Evolutionary conservation across 2,329 filamentous ascomycete species (phyloP), one percentile per base, ranked within the genome.

Genomic region (Cytospora leucostoma): DNA sequence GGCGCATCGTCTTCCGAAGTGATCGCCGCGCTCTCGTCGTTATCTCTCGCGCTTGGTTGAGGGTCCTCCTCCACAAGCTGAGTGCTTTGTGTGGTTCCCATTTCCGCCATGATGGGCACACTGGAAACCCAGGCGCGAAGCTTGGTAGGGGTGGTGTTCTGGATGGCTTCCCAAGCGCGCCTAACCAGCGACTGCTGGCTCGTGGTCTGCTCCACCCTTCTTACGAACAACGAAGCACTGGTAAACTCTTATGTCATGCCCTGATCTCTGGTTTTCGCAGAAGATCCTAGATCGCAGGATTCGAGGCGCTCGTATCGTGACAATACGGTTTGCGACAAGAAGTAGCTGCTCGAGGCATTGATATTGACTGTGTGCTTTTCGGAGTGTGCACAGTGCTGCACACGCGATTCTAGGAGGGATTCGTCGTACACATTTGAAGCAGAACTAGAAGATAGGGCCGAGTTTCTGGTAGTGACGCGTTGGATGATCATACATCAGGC

Each of bases 41-140:
- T 83, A 62, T 80, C 76, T 67, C 82, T 75, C 51, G 79, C 80
- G 71, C 82, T 84, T 69, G 84, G 81, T 69, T 85, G 84, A 62
- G 84, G 76, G 72, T 85, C 81, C 64, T 86, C 83, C 71, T 85
- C 80, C 75, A 83, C 84, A 56, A 80, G 76, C 69, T 84, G 82
- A 61, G 80, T 78, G 69, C 79, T 83, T 59, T 61, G 57, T 33
- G 62, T 37, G 13, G 53, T 50, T 13, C 79, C 74, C 80, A 84
- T 84, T 54, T 67, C 74, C 68, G 68, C 55, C 64, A 66, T 64
- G 13, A 55, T 61, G 40, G 61, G 47, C 37, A 52, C 50, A 35
- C 54, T 51, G 38, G 54, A 33, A 5, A 37, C 32, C 51, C 51
- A 61, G 34, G 54, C 51, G 54, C 40, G 35, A 49, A 57, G 55